Evolutionary conservation across 116 monocot species (phyloP), one percentile per base, ranked within the genome.

Genomic region (Posidonia oceanica): DNA sequence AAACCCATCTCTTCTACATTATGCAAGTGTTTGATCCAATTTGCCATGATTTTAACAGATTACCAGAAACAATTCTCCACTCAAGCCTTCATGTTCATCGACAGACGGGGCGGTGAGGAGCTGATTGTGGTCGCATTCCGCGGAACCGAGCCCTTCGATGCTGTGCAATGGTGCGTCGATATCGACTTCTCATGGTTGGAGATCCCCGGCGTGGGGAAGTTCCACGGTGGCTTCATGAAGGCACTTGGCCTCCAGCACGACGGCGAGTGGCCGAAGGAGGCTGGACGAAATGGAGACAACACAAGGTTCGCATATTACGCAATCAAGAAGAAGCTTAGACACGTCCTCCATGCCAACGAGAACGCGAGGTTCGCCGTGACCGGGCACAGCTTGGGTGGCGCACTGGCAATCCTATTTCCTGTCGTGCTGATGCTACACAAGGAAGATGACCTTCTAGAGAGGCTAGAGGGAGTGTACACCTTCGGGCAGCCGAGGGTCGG

Each of bases 151-250:
- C 85, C 80, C 17, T 94, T 89, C 75, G 68, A 92, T 29, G 76
- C 81, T 36, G 17, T 54, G 37, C 85, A 89, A 44, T 92, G 92
- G 92, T 73, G 80, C 80, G 80, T 81, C 39, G 97, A 97, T 74
- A 15, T 92, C 13, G 92, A 97, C 73, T 83, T 87, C 80, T 97
- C 97, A 0, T 97, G 89, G 92, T 89, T 81, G 73, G 82, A 89
- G 51, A 78, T 89, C 71, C 83, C 82, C 0, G 22, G 59, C 0
- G 82, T 87, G 0, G 97, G 97, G 52, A 85, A 72, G 71, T 70
- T 97, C 70, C 97, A 97, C 61, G 83, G 80, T 3, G 97, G 97
- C 8, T 97, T 97, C 87, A 83, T 92, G 83, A 92, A 86, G 70
- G 97, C 92, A 15, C 65, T 97, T 2, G 97, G 97, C 3, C 44